Conservation (phyloP, 106 monocot genomes). For the Gastrodia elata region DNA sequence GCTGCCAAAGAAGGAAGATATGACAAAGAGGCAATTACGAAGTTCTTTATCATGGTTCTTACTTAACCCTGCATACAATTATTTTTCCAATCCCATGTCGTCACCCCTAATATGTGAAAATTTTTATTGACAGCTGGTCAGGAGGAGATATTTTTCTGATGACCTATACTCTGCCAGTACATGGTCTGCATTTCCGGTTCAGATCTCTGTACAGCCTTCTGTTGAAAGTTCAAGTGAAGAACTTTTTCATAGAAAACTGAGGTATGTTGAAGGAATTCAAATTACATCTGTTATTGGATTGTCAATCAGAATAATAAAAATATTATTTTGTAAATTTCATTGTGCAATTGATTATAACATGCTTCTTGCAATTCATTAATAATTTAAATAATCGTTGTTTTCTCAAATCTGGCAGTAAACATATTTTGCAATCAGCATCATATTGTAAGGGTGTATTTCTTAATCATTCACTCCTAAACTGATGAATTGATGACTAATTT, state of each 20-base stretch:
- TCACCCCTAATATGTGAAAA: background rate
- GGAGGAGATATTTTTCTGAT: conserved; percentile 82
- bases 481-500: background rate
- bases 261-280: conserved; percentile 18
- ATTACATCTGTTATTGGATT: background rate
- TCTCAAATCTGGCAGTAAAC: background rate
- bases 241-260: conserved; percentile 38
- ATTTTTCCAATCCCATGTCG: background rate
- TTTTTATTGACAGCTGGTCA: conserved; percentile 53
- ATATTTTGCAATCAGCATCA: background rate
- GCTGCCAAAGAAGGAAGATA: conserved; percentile 88
- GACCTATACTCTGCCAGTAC: conserved; percentile 48
- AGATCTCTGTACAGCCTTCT: conserved; percentile 22
- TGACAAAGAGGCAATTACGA: conserved; percentile 83
- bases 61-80: background rate
- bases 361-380: background rate
- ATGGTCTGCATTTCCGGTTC: conserved; percentile 42
- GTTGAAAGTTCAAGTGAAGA: conserved; percentile 54
- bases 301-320: no score
- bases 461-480: background rate
- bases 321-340: background rate
- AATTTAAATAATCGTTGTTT: background rate
- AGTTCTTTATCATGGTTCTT: conserved; percentile 73
- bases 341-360: background rate
- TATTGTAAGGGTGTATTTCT: background rate